Evolutionary conservation across 768 basidiomycete genomes (phyloP).

Genomic region (Lactarius evosmus): DNA sequence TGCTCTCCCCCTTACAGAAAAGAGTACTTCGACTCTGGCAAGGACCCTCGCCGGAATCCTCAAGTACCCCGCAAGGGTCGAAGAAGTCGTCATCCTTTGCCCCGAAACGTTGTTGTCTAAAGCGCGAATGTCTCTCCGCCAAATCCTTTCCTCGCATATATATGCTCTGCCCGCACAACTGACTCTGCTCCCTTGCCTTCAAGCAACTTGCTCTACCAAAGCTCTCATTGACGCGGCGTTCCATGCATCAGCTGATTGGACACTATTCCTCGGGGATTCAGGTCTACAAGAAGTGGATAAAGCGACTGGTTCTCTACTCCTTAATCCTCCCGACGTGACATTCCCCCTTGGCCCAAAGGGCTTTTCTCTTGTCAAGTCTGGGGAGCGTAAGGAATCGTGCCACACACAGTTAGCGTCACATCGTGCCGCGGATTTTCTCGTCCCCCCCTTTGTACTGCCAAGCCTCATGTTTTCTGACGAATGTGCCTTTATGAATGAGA

Average conservation of each 20-base stretch:
- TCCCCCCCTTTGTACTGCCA: conserved; percentile 60
- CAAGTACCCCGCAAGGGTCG: conserved; percentile 5
- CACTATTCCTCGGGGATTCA: conserved; percentile 22
- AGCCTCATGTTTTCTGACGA: conserved; percentile 33
- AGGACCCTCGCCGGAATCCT: conserved; percentile 8
- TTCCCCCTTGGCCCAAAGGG: conserved; percentile 27
- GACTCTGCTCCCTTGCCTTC: conserved; percentile 17
- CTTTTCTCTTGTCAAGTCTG: conserved; percentile 1
- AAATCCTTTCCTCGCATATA: conserved; percentile 8
- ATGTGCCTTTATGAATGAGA: conserved; percentile 22
- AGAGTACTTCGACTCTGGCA: conserved; percentile 1
- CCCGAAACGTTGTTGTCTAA: conserved; percentile 22
- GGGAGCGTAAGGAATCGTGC: conserved; percentile 12
- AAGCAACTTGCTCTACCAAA: not conserved
- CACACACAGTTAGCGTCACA: conserved; percentile 34
- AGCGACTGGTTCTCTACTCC: conserved; percentile 8
- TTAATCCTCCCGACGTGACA: conserved; percentile 23
- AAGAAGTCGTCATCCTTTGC: conserved; percentile 24
- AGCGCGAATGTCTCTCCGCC: conserved; percentile 19
- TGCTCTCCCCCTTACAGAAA: conserved; percentile 15
- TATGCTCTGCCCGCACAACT: conserved; percentile 5
- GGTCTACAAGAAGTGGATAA: conserved; percentile 15
- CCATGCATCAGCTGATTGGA: conserved; percentile 16
- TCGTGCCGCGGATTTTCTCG: conserved; percentile 47
- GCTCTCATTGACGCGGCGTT: conserved; percentile 16